Evolutionary conservation across 495 filamentous ascomycete species (phyloP), one percentile per base, ranked within the genome.

Genomic region (Penicillium parvum): DNA sequence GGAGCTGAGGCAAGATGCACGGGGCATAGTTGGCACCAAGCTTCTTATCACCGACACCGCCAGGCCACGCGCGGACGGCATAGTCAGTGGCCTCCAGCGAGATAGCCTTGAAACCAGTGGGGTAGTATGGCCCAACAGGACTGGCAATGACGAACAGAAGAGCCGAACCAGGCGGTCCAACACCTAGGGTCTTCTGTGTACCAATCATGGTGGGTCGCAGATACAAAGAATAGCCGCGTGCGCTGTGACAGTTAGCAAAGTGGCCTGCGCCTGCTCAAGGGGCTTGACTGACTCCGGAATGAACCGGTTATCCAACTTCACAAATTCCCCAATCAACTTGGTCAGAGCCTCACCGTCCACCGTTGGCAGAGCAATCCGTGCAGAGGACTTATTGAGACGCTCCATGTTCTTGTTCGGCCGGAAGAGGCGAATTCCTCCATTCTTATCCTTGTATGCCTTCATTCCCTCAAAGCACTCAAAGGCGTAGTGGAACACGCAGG

Each of bases 391-490:
- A 68, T 95, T 96, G 63, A 98, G 66, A 32, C 92, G 85, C 43
- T 74, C 78, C 92, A 96, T 96, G 72, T 98, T 98, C 74, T 83
- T 89, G 66, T 92, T 83, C 0, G 92, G 92, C n/a, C 92, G 81
- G 77, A 98, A 98, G 15, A 98, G 68, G 12, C 89, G 82, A 45
- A 91, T 78, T 32, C 81, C 57, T 36, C 87, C 88, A 10, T 76
- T 64, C 35, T 65, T 73, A 67, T 92, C 86, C 59, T 85, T 88
- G 75, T 97, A 97, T 23, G 94, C 94, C 70, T 98, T 98, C 90
- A 97, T 94, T 47, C 92, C 92, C 67, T 98, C 92, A 69, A 98
- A 98, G 63, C 83, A 88, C 63, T 90, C 86, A 58, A 97, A 97
- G 27, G 86, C 92, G 66, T 98, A 98, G 77, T 98, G 92, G 71